A percentile compares a stretch with the other conserved stretches of the same genome.
phyloP scores from a whole-genome alignment of 306 rosid genomes.

The Rosa chinensis region DNA sequence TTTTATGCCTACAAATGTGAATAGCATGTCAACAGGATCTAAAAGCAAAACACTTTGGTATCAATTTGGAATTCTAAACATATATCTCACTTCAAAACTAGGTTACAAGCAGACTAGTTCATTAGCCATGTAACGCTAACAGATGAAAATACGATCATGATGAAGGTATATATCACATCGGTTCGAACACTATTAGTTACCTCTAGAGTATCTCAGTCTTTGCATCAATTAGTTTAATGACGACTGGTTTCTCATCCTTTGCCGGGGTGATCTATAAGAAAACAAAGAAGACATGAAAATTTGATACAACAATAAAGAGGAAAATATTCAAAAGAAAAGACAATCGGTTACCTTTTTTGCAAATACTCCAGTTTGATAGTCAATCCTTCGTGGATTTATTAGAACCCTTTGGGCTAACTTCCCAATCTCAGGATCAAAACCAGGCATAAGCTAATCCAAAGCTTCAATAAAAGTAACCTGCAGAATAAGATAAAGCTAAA shows the following conservation, averaged over 20 bases:
- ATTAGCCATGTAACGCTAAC: neutral
- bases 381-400: conserved; percentile 86
- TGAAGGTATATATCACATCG: neutral
- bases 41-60: neutral
- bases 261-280: conserved; percentile 85
- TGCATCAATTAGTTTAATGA: conserved; percentile 91
- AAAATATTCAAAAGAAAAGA: conserved; percentile 26
- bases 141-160: neutral
- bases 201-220: conserved; percentile 92
- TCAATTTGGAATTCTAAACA: conserved; percentile 13
- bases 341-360: conserved; percentile 73
- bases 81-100: neutral
- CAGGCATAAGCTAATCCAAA: conserved; percentile 98
- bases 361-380: conserved; percentile 91
- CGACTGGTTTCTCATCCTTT: conserved; percentile 92
- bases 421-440: conserved; percentile 99
- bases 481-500: too few species aligned
- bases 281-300: conserved; percentile 8
- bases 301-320: conserved; percentile 20
- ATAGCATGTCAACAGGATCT: conserved; percentile 5
- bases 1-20: conserved; percentile 12
- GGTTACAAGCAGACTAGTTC: neutral
- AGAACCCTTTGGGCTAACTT: conserved; percentile 97
- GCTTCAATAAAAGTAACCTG: conserved; percentile 56
- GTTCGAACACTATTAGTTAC: conserved; percentile 36